These are phyloP conservation scores for Nemania abortiva DNA, from an alignment of 2,329 filamentous ascomycete species.

Conservation along the genomic window DNA sequence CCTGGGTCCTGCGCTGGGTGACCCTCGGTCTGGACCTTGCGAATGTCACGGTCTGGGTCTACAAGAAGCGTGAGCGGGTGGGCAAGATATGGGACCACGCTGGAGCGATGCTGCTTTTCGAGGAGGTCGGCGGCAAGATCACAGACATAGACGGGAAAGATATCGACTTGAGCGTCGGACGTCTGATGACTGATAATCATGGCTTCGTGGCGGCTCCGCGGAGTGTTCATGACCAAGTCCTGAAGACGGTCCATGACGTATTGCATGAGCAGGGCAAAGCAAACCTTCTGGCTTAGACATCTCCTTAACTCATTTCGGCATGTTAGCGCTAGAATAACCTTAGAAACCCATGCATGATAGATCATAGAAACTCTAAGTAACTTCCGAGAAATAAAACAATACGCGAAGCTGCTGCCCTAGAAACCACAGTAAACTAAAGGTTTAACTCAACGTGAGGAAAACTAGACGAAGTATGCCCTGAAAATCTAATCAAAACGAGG, in stretches of 20 bases:
- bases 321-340: background rate
- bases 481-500: background rate
- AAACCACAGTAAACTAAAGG: background rate
- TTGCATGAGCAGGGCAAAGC: slow-evolving; percentile 52
- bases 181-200: slow-evolving; percentile 64
- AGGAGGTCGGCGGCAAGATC: slow-evolving; percentile 67
- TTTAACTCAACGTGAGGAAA: background rate
- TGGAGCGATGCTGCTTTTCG: slow-evolving; percentile 69
- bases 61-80: slow-evolving; percentile 60
- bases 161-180: slow-evolving; percentile 63
- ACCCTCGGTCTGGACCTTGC: slow-evolving; percentile 64
- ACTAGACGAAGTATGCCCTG: background rate
- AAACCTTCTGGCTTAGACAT: slow-evolving; percentile 48
- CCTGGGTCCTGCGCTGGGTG: slow-evolving; percentile 70
- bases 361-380: background rate
- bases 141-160: slow-evolving; percentile 65
- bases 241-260: slow-evolving; percentile 54
- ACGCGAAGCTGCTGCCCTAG: too few species aligned
- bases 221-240: slow-evolving; percentile 58
- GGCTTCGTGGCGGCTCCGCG: slow-evolving; percentile 67
- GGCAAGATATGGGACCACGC: slow-evolving; percentile 72
- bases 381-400: background rate
- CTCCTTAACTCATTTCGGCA: too few species aligned
- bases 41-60: slow-evolving; percentile 69
- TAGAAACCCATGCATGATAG: background rate